phyloP scores from a whole-genome alignment of 1,284 basidiomycete genomes.

The Ceratobasidium sp. region DNA sequence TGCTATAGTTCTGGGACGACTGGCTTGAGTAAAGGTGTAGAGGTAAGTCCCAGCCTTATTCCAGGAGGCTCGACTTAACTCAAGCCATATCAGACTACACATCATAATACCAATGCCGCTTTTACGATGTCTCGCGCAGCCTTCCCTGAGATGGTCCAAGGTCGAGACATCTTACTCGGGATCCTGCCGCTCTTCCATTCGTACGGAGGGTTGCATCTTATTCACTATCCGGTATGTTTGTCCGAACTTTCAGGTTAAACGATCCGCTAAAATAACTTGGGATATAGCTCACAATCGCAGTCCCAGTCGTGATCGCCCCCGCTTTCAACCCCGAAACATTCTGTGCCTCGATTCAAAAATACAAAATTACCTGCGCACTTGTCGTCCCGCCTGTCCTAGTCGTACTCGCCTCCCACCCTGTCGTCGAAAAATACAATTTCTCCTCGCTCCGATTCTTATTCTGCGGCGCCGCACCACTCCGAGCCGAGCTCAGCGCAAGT shows the following conservation, averaged over 20 bases:
- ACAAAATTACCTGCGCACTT: constrained; percentile 72
- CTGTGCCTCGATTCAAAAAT: constrained; percentile 74
- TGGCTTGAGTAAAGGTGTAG: constrained; percentile 68
- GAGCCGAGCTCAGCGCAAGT: constrained; percentile 70
- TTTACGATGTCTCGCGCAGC: constrained; percentile 63
- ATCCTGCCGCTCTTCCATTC: constrained; percentile 74
- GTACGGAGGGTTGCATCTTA: constrained; percentile 63
- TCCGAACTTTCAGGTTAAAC: neutral
- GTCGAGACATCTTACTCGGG: constrained; percentile 68
- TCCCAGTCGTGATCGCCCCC: constrained; percentile 76
- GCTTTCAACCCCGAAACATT: constrained; percentile 82
- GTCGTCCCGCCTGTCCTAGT: constrained; percentile 91
- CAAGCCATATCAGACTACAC: constrained; percentile 67
- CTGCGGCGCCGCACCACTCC: constrained; percentile 88
- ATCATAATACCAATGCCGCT: constrained; percentile 72
- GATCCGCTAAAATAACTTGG: neutral
- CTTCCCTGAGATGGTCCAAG: constrained; percentile 60
- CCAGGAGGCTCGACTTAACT: neutral
- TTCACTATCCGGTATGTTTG: constrained; percentile 25
- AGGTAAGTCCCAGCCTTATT: constrained; percentile 53
- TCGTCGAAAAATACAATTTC: constrained; percentile 78
- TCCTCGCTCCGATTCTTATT: constrained; percentile 72
- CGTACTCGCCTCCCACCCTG: constrained; percentile 75
- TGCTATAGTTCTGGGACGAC: constrained; percentile 80
- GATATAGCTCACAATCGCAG: constrained; percentile 64